Evolutionary conservation across 352 stramenopile genomes (phyloP).

Genomic region (Pythium brachiatum): DNA sequence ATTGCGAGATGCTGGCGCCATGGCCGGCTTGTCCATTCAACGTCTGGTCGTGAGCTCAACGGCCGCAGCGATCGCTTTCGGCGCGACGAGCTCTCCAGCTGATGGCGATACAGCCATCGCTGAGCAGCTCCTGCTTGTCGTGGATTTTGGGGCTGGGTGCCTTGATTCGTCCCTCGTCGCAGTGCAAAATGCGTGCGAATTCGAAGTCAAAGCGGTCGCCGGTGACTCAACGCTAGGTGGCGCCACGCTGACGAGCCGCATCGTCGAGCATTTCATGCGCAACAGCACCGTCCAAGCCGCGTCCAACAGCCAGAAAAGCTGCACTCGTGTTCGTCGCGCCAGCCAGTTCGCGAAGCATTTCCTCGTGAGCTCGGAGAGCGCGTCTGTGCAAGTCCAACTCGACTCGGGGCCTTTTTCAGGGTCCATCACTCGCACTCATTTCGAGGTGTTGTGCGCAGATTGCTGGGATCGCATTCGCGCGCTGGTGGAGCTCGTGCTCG

Average conservation of each 20-base stretch:
- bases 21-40: slow-evolving; percentile 31
- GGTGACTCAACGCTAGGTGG: slow-evolving; percentile 18
- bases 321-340: slow-evolving; percentile 26
- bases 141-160: slow-evolving; percentile 37
- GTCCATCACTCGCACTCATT: slow-evolving; percentile 35
- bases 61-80: slow-evolving; percentile 30
- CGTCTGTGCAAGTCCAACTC: slow-evolving; percentile 34
- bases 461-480: slow-evolving; percentile 27
- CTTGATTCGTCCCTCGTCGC: slow-evolving; percentile 30
- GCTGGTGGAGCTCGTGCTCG: slow-evolving; percentile 26
- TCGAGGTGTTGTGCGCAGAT: slow-evolving; percentile 38
- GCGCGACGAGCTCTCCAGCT: neutral
- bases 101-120: neutral
- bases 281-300: neutral
- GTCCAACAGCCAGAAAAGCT: neutral
- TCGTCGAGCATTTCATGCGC: slow-evolving; percentile 27
- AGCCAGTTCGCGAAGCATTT: slow-evolving; percentile 45
- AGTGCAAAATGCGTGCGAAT: neutral
- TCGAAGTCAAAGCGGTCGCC: slow-evolving; percentile 18
- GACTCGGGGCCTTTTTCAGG: slow-evolving; percentile 23
- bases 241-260: slow-evolving; percentile 28
- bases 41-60: slow-evolving; percentile 37
- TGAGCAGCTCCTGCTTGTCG: slow-evolving; percentile 25
- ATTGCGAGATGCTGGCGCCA: slow-evolving; percentile 36
- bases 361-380: slow-evolving; percentile 32